phyloP scores from a whole-genome alignment of 495 filamentous ascomycete genomes.

The Trypethelium eluteriae region DNA sequence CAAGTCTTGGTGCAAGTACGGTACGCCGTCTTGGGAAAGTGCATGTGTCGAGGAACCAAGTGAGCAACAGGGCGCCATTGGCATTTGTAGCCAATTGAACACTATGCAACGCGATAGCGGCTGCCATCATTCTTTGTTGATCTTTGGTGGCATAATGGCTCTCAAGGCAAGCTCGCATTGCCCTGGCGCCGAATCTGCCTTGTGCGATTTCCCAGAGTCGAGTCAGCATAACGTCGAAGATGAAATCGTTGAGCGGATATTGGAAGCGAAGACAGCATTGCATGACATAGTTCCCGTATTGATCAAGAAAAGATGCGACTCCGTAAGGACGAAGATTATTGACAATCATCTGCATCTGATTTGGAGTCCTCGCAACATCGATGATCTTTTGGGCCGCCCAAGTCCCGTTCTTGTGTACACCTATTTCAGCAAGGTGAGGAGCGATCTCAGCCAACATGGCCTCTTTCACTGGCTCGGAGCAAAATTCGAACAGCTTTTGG shows the following conservation, averaged over 20 bases:
- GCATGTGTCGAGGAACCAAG: conserved; percentile 98
- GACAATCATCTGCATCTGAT: conserved; percentile 77
- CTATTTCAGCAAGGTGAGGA: conserved; percentile 90
- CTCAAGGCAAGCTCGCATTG: conserved; percentile 94
- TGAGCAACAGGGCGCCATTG: conserved; percentile 87
- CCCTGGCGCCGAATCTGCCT: conserved; percentile 86
- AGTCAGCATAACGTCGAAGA: conserved; percentile 94
- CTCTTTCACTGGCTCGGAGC: conserved; percentile 82
- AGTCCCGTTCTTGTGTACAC: conserved; percentile 96
- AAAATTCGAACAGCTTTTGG: conserved; percentile 94
- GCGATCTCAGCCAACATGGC: conserved; percentile 83
- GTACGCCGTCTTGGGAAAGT: conserved; percentile 87
- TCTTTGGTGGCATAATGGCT: conserved; percentile 93
- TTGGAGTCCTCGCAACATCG: conserved; percentile 78
- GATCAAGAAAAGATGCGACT: conserved; percentile 86
- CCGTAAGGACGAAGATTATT: conserved; percentile 76
- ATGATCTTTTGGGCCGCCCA: conserved; percentile 99
- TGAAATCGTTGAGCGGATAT: conserved; percentile 82
- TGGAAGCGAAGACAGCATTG: conserved; percentile 93
- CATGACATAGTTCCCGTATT: conserved; percentile 96
- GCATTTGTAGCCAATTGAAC: conserved; percentile 94
- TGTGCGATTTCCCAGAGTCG: conserved; percentile 92
- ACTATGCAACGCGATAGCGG: conserved; percentile 89
- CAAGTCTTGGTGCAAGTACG: conserved; percentile 83
- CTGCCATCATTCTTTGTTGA: conserved; percentile 90